Conservation (phyloP, 164 flowering plant genomes). For the grape (Vitis vinifera) region DNA sequence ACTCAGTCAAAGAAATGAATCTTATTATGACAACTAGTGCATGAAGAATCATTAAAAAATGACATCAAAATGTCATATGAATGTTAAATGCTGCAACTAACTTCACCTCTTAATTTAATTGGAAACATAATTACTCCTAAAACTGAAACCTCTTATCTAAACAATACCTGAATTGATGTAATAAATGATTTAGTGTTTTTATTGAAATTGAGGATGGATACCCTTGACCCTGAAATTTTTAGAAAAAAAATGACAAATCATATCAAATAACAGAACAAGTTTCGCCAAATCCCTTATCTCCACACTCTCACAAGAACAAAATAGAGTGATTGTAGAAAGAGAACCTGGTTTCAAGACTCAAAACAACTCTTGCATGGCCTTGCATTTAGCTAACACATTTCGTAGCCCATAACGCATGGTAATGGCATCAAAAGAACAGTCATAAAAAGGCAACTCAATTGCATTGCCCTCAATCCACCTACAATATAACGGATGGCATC, state of each 20-base stretch:
- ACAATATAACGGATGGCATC: constrained; percentile 3
- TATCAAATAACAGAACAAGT: neutral
- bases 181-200: constrained; percentile 50
- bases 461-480: constrained; percentile 99
- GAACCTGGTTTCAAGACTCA: constrained; percentile 81
- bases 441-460: constrained; percentile 70
- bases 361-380: constrained; percentile 62
- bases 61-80: too few relatives aligned
- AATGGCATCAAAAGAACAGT: constrained; percentile 74
- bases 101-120: too few relatives aligned
- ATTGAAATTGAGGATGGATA: constrained; percentile 84
- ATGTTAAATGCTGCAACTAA: too few relatives aligned
- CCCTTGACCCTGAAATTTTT: constrained; percentile 58
- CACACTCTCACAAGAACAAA: neutral
- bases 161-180: constrained; percentile 59
- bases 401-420: constrained; percentile 88
- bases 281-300: neutral
- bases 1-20: too few relatives aligned
- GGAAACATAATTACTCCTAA: too few relatives aligned
- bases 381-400: constrained; percentile 64
- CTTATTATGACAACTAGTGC: too few relatives aligned
- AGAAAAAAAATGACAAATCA: neutral
- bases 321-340: neutral
- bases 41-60: too few relatives aligned
- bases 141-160: neutral